phyloP scores from a whole-genome alignment of 2,329 filamentous ascomycete genomes.

The Endothia cerciana region DNA sequence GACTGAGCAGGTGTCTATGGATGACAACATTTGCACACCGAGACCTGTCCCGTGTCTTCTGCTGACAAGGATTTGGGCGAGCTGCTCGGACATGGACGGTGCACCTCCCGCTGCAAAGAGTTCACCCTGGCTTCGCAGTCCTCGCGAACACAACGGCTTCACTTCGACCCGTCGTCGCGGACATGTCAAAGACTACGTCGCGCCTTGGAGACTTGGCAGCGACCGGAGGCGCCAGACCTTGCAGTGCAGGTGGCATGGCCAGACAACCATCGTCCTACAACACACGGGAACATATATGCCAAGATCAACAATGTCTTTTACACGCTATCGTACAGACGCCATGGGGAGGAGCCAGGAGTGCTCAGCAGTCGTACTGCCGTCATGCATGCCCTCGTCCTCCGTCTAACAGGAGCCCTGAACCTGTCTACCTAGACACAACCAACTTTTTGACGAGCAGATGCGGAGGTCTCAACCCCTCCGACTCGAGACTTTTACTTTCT shows the following conservation, averaged over 20 bases:
- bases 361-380: neutral
- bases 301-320: neutral
- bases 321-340: neutral
- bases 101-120: neutral
- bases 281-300: neutral
- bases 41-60: neutral
- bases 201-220: no score
- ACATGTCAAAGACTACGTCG: neutral
- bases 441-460: neutral
- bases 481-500: constrained; percentile 9
- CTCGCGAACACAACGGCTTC: neutral
- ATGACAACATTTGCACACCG: neutral
- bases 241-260: neutral
- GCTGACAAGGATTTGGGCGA: neutral
- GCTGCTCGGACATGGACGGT: neutral
- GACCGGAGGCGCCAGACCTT: neutral
- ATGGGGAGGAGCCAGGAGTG: neutral
- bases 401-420: neutral
- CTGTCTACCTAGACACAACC: neutral
- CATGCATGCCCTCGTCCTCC: neutral
- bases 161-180: neutral
- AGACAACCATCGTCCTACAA: neutral
- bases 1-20: neutral
- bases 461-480: neutral
- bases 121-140: no score